These are phyloP conservation scores for Pseudocercospora crystallina DNA, from an alignment of 2,329 filamentous ascomycete genomes.

Conservation along the genomic window DNA sequence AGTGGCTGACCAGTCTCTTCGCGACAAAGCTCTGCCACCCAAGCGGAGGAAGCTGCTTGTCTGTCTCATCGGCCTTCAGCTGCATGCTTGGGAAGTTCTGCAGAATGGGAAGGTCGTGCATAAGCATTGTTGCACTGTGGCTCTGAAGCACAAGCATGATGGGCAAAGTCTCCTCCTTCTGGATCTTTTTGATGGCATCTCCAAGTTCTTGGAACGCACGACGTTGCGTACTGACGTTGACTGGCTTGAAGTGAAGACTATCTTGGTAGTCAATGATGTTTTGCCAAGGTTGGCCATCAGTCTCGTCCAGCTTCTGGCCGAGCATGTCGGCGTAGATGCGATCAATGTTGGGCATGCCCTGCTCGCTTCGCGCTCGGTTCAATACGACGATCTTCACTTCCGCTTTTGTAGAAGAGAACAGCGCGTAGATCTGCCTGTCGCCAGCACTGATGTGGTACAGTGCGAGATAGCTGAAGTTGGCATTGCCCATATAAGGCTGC, in stretches of 20 bases:
- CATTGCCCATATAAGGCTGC: slow-evolving; percentile 72
- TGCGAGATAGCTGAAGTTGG: slow-evolving; percentile 73
- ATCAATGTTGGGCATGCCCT: slow-evolving; percentile 85
- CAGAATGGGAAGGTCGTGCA: slow-evolving; percentile 81
- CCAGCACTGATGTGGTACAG: slow-evolving; percentile 89
- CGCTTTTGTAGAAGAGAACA: slow-evolving; percentile 80
- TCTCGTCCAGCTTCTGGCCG: slow-evolving; percentile 63
- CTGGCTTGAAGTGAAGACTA: slow-evolving; percentile 78
- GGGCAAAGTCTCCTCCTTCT: slow-evolving; percentile 77
- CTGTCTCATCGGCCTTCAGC: slow-evolving; percentile 76
- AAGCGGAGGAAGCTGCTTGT: slow-evolving; percentile 84
- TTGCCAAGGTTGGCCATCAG: slow-evolving; percentile 70
- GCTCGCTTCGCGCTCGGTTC: slow-evolving; percentile 75
- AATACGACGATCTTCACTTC: slow-evolving; percentile 88
- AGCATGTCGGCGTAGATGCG: slow-evolving; percentile 83
- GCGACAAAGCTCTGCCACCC: slow-evolving; percentile 92
- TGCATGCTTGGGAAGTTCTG: slow-evolving; percentile 81
- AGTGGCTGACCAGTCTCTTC: slow-evolving; percentile 81
- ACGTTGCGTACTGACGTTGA: slow-evolving; percentile 82
- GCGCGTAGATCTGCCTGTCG: slow-evolving; percentile 86
- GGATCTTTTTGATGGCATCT: slow-evolving; percentile 86
- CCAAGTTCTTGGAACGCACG: slow-evolving; percentile 87
- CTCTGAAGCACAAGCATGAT: slow-evolving; percentile 88
- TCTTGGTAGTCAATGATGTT: slow-evolving; percentile 85
- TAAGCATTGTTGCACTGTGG: slow-evolving; percentile 73